Evolutionary conservation across 2,329 filamentous ascomycete species (phyloP).

Genomic region (Knufia fluminis): DNA sequence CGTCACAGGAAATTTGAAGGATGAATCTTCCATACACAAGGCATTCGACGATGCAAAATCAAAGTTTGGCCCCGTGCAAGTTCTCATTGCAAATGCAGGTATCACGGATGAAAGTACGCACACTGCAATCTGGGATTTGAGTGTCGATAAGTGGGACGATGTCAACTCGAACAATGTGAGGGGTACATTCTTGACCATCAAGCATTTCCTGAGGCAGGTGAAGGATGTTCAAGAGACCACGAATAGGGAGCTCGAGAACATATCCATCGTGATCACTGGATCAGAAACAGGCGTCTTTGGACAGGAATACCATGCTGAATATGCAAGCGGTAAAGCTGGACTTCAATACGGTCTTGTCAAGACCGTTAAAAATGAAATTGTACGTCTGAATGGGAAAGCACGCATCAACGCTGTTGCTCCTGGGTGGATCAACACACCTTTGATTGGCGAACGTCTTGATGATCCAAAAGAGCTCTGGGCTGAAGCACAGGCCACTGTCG

Average conservation of each 20-base stretch:
- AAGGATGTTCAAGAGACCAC: constrained; percentile 31
- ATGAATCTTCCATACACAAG: constrained; percentile 36
- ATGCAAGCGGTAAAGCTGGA: constrained; percentile 43
- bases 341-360: constrained; percentile 46
- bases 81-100: constrained; percentile 46
- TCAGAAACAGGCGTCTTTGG: constrained; percentile 45
- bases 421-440: constrained; percentile 39
- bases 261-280: constrained; percentile 46
- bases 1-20: constrained; percentile 40
- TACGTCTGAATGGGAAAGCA: constrained; percentile 41
- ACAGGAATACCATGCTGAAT: constrained; percentile 42
- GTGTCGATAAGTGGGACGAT: constrained; percentile 43
- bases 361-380: constrained; percentile 48
- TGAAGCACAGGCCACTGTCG: constrained; percentile 43
- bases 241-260: constrained; percentile 37
- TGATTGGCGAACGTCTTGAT: constrained; percentile 42
- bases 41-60: constrained; percentile 27
- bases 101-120: constrained; percentile 42
- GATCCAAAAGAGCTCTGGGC: constrained; percentile 42
- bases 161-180: constrained; percentile 43
- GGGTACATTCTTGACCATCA: constrained; percentile 47
- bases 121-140: constrained; percentile 46
- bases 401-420: constrained; percentile 46
- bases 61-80: constrained; percentile 43
- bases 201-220: constrained; percentile 43